Evolutionary conservation across 495 filamentous ascomycete species (phyloP), one percentile per base, ranked within the genome.

Genomic region (Aspergillus bertholletiae): DNA sequence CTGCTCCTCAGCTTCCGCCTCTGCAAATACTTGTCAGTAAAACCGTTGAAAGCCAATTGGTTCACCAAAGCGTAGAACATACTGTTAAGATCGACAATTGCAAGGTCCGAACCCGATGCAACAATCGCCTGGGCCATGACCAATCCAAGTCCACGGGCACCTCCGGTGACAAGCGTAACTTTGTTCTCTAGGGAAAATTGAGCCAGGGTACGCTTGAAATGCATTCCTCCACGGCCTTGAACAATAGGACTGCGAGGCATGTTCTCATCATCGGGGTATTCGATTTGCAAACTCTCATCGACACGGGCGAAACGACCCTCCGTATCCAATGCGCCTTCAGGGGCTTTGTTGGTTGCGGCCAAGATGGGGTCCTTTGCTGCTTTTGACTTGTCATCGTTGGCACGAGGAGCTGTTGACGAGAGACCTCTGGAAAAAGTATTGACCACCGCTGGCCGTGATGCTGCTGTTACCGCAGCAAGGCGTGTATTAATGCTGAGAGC

Each of bases 71-170:
- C 32, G 20, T 21, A 46, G 5, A 9, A 82, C 86, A 45, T 73
- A 95, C 91, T 86, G 69, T 96, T 96, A 69, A 96, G 67, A 72
- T 97, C 92, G 15, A 96, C 89, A 74, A 97, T 88, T 7, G 92
- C 93, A 56, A 96, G 78, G 68, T 96, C 88, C 7, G 89, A 89
- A 27, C 93, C 93, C 52, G 87, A 91, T 12, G 87, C 83, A 24
- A 96, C 87, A 58, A 95, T 81, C 5, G 85, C 92, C 68, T 96
- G 90, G 32, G 84, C 87, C 92, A 97, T 96, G 30, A 96, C 92
- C 60, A 96, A 74, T 46, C 91, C 91, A 60, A 96, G 68, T 5
- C 91, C 91, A 60, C 92, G 77, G 35, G 92, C 91, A 59, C 91
- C 92, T 28, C 92, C 92, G 11, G 91, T 96, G 2, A 96, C 88